These are phyloP conservation scores for Neurospora africana DNA, from an alignment of 495 filamentous ascomycete genomes.

Conservation along the genomic window DNA sequence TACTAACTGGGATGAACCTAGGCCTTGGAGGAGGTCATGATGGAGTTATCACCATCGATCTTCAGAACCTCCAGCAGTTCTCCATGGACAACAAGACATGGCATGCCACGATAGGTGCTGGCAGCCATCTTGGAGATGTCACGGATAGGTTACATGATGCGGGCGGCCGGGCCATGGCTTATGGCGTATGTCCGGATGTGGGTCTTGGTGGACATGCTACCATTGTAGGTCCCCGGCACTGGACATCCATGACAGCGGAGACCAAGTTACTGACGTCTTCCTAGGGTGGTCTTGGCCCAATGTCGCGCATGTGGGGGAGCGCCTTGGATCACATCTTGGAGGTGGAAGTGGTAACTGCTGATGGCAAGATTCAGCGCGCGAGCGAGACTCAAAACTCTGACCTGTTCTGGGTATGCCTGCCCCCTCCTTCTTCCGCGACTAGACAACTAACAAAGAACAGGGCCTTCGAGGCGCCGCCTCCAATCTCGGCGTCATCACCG, in stretches of 20 bases:
- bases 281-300: constrained; percentile 42
- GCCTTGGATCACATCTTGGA: constrained; percentile 43
- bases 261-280: neutral
- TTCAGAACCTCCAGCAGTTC: constrained; percentile 45
- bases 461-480: constrained; percentile 50
- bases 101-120: constrained; percentile 56
- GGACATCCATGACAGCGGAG: neutral
- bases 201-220: constrained; percentile 67
- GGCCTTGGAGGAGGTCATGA: constrained; percentile 45
- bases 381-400: constrained; percentile 41
- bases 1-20: constrained; percentile 11
- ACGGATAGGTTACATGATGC: constrained; percentile 46
- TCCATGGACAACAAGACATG: constrained; percentile 43
- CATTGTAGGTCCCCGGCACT: constrained; percentile 24
- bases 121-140: constrained; percentile 51
- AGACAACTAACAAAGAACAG: constrained; percentile 18
- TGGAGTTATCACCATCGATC: constrained; percentile 48
- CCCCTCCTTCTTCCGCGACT: rapidly evolving
- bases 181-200: constrained; percentile 52
- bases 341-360: constrained; percentile 50
- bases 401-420: constrained; percentile 43
- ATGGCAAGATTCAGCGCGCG: constrained; percentile 45
- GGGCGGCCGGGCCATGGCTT: constrained; percentile 55
- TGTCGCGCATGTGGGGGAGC: constrained; percentile 47
- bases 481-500: constrained; percentile 54